A percentile compares a stretch with the other conserved stretches of the same genome.
phyloP scores from a whole-genome alignment of 2,329 filamentous ascomycete genomes.

The Talaromyces verruculosus region DNA sequence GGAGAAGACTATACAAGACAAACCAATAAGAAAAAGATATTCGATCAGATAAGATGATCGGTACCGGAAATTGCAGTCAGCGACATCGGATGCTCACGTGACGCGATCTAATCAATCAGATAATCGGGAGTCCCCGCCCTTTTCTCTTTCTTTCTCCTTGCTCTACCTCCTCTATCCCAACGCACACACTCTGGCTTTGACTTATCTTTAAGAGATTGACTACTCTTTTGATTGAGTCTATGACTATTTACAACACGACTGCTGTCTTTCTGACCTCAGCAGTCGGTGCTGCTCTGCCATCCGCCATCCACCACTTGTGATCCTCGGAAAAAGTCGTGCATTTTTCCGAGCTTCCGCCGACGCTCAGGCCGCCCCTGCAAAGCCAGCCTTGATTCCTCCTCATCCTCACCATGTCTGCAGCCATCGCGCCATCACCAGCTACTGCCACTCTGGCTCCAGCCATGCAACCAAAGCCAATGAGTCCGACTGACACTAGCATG shows the following conservation, averaged over 20 bases:
- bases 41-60: conserved; percentile 22
- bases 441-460: conserved; percentile 33
- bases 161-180: neutral
- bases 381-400: neutral
- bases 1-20: too few species aligned
- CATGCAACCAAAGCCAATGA: conserved; percentile 31
- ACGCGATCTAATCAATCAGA: conserved; percentile 22
- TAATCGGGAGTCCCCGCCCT: conserved; percentile 12
- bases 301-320: neutral
- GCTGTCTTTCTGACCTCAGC: neutral
- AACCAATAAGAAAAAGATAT: neutral
- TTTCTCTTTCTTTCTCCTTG: conserved; percentile 4
- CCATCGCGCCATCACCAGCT: conserved; percentile 10
- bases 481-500: conserved; percentile 6
- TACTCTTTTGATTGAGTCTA: neutral
- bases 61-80: conserved; percentile 8
- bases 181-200: neutral
- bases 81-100: conserved; percentile 22
- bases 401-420: conserved; percentile 14
- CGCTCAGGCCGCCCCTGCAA: neutral
- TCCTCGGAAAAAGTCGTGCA: neutral
- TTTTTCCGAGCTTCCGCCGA: conserved; percentile 8
- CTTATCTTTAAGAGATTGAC: neutral
- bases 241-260: neutral
- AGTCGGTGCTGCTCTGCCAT: neutral